These are phyloP conservation scores for Volvox reticuliferus DNA, from an alignment of 139 green algal genomes.

Conservation along the genomic window DNA sequence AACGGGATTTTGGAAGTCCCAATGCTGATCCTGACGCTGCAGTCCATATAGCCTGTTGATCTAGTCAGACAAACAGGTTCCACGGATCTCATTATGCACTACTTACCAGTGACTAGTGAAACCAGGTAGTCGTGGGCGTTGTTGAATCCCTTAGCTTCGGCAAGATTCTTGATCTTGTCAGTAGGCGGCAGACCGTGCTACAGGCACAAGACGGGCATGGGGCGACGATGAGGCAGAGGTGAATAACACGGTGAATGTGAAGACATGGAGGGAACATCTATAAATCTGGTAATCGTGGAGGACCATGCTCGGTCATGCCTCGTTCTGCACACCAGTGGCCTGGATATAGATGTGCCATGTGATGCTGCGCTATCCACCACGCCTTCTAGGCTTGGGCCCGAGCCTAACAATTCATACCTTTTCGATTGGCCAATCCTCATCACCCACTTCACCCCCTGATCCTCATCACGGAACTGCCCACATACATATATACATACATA, in stretches of 20 bases:
- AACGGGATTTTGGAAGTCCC: no score
- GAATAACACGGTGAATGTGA: not conserved
- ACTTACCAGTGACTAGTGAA: constrained; percentile 66
- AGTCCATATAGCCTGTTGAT: no score
- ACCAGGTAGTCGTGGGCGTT: constrained; percentile 92
- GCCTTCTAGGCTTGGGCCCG: no score
- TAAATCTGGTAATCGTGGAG: not conserved
- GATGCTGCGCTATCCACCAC: no score
- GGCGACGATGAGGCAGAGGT: not conserved
- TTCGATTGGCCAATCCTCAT: no score
- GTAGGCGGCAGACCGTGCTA: constrained; percentile 58
- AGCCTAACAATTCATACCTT: no score
- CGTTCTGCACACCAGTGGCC: not conserved
- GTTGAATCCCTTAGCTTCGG: constrained; percentile 70
- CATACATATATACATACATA: not conserved
- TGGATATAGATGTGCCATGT: not conserved
- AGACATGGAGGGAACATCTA: not conserved
- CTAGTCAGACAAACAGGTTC: no score
- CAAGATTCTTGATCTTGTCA: constrained; percentile 71
- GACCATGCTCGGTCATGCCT: not conserved
- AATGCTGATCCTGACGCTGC: no score
- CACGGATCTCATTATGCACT: not conserved
- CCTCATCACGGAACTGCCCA: no score
- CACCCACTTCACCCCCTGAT: no score
- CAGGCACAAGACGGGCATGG: not conserved